These are phyloP conservation scores for Gigaspora rosea DNA, from an alignment of 192 early-diverging fungal species.

Conservation along the genomic window DNA sequence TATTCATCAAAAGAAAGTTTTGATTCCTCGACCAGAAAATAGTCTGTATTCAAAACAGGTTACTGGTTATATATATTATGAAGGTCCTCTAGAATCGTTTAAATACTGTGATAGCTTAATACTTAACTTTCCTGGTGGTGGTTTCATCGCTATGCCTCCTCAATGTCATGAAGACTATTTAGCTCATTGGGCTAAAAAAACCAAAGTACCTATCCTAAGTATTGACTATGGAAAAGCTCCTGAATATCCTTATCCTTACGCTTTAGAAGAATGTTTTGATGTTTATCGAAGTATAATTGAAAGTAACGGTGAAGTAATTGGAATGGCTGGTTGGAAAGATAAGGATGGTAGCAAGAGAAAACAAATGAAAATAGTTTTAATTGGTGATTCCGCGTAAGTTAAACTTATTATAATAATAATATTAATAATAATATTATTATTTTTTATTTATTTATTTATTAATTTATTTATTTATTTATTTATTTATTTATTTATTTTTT, in stretches of 20 bases:
- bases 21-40: conserved; percentile 34
- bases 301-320: conserved; percentile 76
- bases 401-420: conserved; percentile 8
- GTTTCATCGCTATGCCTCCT: conserved; percentile 91
- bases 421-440: neutral
- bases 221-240: conserved; percentile 95
- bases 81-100: conserved; percentile 45
- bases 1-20: conserved; percentile 38
- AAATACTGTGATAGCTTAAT: conserved; percentile 48
- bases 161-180: conserved; percentile 84
- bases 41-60: conserved; percentile 37
- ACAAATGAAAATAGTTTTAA: conserved; percentile 72
- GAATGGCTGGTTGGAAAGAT: conserved; percentile 62
- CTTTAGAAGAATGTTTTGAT: conserved; percentile 89
- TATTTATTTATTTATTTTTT: too few species aligned
- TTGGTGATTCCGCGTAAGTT: conserved; percentile 92
- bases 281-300: conserved; percentile 75
- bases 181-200: conserved; percentile 75
- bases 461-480: too few species aligned
- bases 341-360: conserved; percentile 28
- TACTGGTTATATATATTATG: conserved; percentile 58
- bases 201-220: conserved; percentile 71
- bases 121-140: conserved; percentile 78
- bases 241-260: conserved; percentile 92
- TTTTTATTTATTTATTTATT: neutral